phyloP scores from a whole-genome alignment of 495 filamentous ascomycete genomes.

The Recurvomyces mirabilis region DNA sequence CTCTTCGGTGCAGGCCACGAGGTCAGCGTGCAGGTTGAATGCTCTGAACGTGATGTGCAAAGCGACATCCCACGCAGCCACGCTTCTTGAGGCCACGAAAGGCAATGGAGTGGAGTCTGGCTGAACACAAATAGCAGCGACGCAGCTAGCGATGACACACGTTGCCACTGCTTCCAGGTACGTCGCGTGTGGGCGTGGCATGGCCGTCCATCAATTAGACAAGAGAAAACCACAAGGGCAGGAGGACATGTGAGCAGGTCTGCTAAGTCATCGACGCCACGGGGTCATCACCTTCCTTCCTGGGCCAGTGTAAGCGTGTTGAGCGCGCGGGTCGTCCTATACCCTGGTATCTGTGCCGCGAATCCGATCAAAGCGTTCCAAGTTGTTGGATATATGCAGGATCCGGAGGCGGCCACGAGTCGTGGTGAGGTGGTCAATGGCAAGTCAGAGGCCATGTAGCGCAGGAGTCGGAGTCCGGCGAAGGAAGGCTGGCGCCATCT shows the following conservation, averaged over 20 bases:
- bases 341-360: too few species aligned
- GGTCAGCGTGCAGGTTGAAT: neutral
- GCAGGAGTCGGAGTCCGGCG: too few species aligned
- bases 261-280: neutral
- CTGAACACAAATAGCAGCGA: slow-evolving; percentile 4
- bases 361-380: too few species aligned
- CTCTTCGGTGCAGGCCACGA: too few species aligned
- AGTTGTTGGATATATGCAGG: too few species aligned
- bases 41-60: neutral
- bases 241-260: slow-evolving; percentile 3
- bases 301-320: neutral
- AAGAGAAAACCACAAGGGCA: slow-evolving; percentile 3
- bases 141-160: slow-evolving; percentile 8
- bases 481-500: too few species aligned
- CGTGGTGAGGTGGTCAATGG: too few species aligned
- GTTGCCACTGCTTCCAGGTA: neutral
- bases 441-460: too few species aligned
- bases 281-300: neutral
- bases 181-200: neutral
- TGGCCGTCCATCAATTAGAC: slow-evolving; percentile 5
- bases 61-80: slow-evolving; percentile 13
- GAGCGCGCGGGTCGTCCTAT: too few species aligned
- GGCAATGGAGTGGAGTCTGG: slow-evolving; percentile 5
- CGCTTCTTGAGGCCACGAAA: slow-evolving; percentile 5
- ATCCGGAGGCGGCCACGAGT: too few species aligned